These are phyloP conservation scores for Daldinia childiae DNA, from an alignment of 495 filamentous ascomycete species.

Conservation along the genomic window DNA sequence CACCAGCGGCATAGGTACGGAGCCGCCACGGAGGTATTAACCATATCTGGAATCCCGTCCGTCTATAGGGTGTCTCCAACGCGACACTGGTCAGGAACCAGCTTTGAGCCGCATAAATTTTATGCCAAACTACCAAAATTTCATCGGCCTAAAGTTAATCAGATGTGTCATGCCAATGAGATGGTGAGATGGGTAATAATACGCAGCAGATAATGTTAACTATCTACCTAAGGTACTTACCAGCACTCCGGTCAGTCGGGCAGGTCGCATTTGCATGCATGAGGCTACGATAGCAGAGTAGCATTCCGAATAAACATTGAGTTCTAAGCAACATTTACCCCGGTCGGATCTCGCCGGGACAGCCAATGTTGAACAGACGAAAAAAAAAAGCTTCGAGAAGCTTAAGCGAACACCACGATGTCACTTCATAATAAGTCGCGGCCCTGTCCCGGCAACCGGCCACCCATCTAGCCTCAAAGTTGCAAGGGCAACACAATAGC, in stretches of 20 bases:
- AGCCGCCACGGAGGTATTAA: conserved; percentile 24
- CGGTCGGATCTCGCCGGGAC: not conserved
- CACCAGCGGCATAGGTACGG: conserved; percentile 16
- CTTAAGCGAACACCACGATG: conserved; percentile 24
- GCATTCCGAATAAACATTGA: not conserved
- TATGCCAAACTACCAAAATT: conserved; percentile 1
- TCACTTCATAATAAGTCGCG: conserved; percentile 16
- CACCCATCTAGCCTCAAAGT: conserved; percentile 1
- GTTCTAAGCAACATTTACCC: not conserved
- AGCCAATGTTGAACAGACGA: not conserved
- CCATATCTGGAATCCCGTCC: conserved; percentile 17
- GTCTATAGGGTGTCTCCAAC: not conserved
- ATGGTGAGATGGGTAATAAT: not conserved
- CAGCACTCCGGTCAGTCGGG: not conserved
- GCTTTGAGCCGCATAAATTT: conserved; percentile 39
- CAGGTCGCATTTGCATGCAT: not conserved
- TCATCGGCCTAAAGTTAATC: conserved; percentile 1
- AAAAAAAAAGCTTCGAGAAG: conserved; percentile 35
- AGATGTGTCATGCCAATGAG: conserved; percentile 12
- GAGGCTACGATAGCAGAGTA: not conserved
- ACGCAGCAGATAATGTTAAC: conserved; percentile 1
- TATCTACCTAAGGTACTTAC: not conserved
- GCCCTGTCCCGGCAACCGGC: not conserved
- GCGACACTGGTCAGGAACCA: conserved; percentile 33
- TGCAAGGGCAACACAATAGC: conserved; percentile 19